Evolutionary conservation across 169 alveolate genomes (phyloP).

Genomic region (Perkinsus chesapeaki): DNA sequence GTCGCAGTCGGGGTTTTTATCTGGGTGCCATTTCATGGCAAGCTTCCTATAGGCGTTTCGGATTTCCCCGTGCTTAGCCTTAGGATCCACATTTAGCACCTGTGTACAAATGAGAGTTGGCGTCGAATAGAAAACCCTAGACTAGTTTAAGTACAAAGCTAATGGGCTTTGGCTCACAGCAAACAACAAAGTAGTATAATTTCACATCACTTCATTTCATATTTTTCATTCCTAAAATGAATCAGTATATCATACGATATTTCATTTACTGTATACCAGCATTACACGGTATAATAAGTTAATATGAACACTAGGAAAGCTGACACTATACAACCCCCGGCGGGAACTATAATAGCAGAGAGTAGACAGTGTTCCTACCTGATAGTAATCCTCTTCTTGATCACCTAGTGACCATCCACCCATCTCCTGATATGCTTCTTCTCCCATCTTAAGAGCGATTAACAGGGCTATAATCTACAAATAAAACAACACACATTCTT

Average conservation of each 20-base stretch:
- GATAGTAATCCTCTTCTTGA: not conserved
- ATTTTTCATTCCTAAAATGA: no score
- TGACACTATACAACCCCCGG: not conserved
- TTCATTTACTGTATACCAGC: no score
- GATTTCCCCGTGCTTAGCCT: slow-evolving; percentile 52
- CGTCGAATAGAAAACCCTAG: not conserved
- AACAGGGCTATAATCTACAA: not conserved
- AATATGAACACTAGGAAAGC: not conserved
- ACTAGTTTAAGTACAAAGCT: not conserved
- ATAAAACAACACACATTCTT: not conserved
- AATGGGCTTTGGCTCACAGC: no score
- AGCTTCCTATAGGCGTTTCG: slow-evolving; percentile 63
- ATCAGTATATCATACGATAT: no score
- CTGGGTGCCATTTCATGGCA: slow-evolving; percentile 64
- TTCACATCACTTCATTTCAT: no score
- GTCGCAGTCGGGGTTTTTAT: slow-evolving; percentile 51
- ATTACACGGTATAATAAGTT: no score
- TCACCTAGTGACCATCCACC: not conserved
- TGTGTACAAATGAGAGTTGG: not conserved
- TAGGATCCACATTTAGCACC: slow-evolving; percentile 41
- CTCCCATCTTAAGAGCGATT: not conserved
- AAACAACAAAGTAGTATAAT: no score
- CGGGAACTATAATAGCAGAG: no score
- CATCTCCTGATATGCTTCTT: not conserved
- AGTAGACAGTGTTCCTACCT: no score